Percentiles rank a stretch among this genome's conserved stretches.
Conservation (phyloP, 2,329 filamentous ascomycete species). For the Pleurostoma richardsiae region DNA sequence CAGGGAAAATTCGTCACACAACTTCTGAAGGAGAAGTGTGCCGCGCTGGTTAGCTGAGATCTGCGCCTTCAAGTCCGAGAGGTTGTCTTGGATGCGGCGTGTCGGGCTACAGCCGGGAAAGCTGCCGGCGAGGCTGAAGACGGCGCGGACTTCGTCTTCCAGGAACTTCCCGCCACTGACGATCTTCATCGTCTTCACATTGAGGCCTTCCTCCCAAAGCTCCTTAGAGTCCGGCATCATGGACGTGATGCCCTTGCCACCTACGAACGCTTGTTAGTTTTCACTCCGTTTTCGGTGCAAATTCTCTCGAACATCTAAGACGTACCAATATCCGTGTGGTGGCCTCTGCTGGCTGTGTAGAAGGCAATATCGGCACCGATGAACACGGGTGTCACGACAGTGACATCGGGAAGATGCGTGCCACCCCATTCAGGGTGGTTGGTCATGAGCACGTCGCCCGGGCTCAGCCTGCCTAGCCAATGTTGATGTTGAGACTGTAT, state of each 20-base stretch:
- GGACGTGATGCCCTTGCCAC: slow-evolving; percentile 26
- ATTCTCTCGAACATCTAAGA: too few species aligned
- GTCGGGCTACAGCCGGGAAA: slow-evolving; percentile 30
- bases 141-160: slow-evolving; percentile 6
- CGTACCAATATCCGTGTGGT: slow-evolving; percentile 28
- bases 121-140: slow-evolving; percentile 19
- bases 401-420: slow-evolving; percentile 33
- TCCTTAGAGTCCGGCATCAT: slow-evolving; percentile 34
- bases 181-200: slow-evolving; percentile 30
- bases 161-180: slow-evolving; percentile 27
- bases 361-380: slow-evolving; percentile 23
- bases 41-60: slow-evolving; percentile 37
- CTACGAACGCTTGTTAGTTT: background rate
- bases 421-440: slow-evolving; percentile 34
- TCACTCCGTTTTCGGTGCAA: too few species aligned
- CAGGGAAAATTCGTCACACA: slow-evolving; percentile 26
- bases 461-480: slow-evolving; percentile 23
- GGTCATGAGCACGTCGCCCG: slow-evolving; percentile 31
- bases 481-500: slow-evolving; percentile 29
- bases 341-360: slow-evolving; percentile 32
- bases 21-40: slow-evolving; percentile 22
- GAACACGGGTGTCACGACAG: slow-evolving; percentile 33
- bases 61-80: slow-evolving; percentile 37
- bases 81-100: slow-evolving; percentile 31
- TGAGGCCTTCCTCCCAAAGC: slow-evolving; percentile 38